A percentile compares a stretch with the other conserved stretches of the same genome.
Conservation (phyloP, 805 yeast species). For the Grigorovia humatica region DNA sequence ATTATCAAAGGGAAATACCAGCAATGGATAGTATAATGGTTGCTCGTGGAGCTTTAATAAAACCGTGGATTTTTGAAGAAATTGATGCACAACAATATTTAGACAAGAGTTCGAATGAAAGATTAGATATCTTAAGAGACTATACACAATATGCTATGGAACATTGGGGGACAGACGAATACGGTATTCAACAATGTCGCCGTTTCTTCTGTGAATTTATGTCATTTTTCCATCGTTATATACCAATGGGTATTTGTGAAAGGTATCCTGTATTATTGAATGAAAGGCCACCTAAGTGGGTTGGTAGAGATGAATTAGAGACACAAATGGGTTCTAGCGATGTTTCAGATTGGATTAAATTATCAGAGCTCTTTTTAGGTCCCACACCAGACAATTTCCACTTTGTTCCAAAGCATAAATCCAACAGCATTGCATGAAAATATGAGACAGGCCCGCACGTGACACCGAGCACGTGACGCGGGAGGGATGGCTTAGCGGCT, state of each 20-base stretch:
- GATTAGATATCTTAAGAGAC: slow-evolving; percentile 61
- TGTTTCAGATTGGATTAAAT: slow-evolving; percentile 90
- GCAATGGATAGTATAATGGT: slow-evolving; percentile 92
- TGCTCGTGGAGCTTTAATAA: slow-evolving; percentile 94
- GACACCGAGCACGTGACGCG: not conserved
- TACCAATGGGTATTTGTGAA: slow-evolving; percentile 90
- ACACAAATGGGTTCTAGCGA: slow-evolving; percentile 78
- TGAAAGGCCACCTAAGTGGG: slow-evolving; percentile 90
- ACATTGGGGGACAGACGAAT: slow-evolving; percentile 98
- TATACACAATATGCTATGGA: slow-evolving; percentile 77
- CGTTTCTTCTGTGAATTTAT: slow-evolving; percentile 89
- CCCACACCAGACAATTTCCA: slow-evolving; percentile 65
- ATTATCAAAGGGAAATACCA: slow-evolving; percentile 38
- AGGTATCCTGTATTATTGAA: slow-evolving; percentile 79
- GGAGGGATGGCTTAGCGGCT: not conserved
- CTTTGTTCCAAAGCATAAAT: slow-evolving; percentile 90
- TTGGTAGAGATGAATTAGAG: slow-evolving; percentile 86
- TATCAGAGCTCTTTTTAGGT: slow-evolving; percentile 91
- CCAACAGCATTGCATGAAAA: slow-evolving; percentile 35
- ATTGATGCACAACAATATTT: slow-evolving; percentile 78
- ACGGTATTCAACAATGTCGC: slow-evolving; percentile 80
- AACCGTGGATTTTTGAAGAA: slow-evolving; percentile 98
- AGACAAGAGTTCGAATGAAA: slow-evolving; percentile 83
- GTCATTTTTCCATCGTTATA: slow-evolving; percentile 87
- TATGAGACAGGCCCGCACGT: not conserved